Base-by-base conservation (phyloP, 179 eudicot genomes). In the Camellia oleifera region DNA sequence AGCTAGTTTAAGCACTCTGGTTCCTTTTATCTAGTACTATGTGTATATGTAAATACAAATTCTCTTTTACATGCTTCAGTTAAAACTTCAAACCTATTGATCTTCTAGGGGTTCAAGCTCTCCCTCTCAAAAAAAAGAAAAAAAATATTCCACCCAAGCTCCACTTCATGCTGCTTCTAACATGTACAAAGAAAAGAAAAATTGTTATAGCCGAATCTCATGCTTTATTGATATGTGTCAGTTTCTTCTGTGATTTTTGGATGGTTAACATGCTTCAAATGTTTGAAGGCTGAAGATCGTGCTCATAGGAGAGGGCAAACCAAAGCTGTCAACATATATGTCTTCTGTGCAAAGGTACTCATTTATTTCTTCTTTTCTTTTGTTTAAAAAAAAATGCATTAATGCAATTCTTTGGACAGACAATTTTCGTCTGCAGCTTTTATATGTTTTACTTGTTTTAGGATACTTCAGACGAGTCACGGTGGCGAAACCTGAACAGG, bases 281-380 rank as follows among this genome's bases (percentile, higher is more conserved):
- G 13, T 82, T 75, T 86, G 81, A 81, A 97, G 99, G 99, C 99
- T 73, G 99, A 97, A 86, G 93, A 88, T 86, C 87, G 99, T 89
- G 97, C 98, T 26, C 99, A 97, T 80, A 94, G 99, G 82, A 87
- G 90, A 81, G 99, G 99, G 52, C 99, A 97, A 85, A 91, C 89
- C 60, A 93, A 92, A 81, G 92, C 93, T 50, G 98, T 97, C 82
- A 94, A 97, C 81, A 83, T 94, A 69, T 97, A 97, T 79, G 90
- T 97, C 79, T 97, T 97, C 78, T 93, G 97, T 85, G 99, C 97
- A 18, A 94, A 90, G 98, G 99, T 94, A 23, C 64, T 83, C 20
- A 26, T 74, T 74, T 78, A 48, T 70, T 52, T 61, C 50, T 58
- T 69, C 69, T 52, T 4, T 54, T 15, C 17, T 44, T 7, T 48